Conservation (phyloP, 306 rosid species). For the Geum urbanum region DNA sequence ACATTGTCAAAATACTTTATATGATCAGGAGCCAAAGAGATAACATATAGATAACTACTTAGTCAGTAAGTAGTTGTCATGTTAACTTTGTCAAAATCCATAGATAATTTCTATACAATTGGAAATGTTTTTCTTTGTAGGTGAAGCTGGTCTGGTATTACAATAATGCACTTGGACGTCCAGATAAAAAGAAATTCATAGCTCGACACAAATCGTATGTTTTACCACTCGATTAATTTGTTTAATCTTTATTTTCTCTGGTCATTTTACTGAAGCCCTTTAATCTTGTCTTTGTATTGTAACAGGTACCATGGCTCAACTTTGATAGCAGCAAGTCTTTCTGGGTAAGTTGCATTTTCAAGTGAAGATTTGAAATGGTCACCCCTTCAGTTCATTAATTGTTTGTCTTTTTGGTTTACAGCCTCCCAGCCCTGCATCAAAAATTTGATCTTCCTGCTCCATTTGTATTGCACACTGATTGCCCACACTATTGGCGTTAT, state of each 20-base stretch:
- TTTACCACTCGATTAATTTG: conserved; percentile 28
- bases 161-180: conserved; percentile 90
- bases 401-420: conserved; percentile 30
- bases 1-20: not conserved
- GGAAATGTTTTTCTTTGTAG: conserved; percentile 44
- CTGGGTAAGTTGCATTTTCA: conserved; percentile 57
- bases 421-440: conserved; percentile 89
- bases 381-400: conserved; percentile 18
- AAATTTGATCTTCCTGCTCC: conserved; percentile 94
- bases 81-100: not conserved
- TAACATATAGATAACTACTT: conserved; percentile 1
- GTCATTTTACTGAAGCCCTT: conserved; percentile 23
- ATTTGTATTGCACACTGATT: conserved; percentile 86
- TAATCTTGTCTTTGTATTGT: conserved; percentile 18
- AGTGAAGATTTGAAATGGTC: not conserved
- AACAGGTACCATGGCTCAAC: conserved; percentile 95
- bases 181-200: conserved; percentile 84
- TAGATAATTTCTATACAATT: not conserved
- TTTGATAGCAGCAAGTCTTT: conserved; percentile 82
- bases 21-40: conserved; percentile 12
- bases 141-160: conserved; percentile 98
- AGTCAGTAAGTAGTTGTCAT: conserved; percentile 7
- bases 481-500: conserved; percentile 96
- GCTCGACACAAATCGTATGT: conserved; percentile 80
- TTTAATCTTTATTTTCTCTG: conserved; percentile 23